Percentiles rank a stretch among this genome's conserved stretches.
These are phyloP conservation scores for Toxoplasma gondii DNA, from an alignment of 169 alveolate genomes.

Conservation along the genomic window DNA sequence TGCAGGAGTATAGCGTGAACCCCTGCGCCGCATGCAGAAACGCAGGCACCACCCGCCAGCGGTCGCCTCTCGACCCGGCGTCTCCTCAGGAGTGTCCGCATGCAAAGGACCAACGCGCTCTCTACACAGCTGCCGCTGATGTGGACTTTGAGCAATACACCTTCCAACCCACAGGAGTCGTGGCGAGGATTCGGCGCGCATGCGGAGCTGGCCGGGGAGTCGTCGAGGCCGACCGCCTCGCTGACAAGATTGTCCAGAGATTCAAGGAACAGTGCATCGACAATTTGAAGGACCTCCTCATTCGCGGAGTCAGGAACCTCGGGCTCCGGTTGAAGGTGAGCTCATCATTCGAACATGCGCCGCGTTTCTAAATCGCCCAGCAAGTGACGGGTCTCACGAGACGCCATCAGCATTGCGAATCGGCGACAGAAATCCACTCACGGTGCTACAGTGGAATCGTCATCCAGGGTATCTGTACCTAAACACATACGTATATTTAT, in stretches of 20 bases:
- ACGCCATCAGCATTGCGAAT: too few relatives aligned
- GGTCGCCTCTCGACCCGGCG: background rate
- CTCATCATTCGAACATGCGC: too few relatives aligned
- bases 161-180: conserved; percentile 19
- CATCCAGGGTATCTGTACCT: too few relatives aligned
- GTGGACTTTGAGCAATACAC: background rate
- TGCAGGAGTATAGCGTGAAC: background rate
- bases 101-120: background rate
- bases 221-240: background rate
- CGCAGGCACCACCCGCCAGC: background rate
- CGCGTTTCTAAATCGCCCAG: too few relatives aligned
- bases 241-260: background rate
- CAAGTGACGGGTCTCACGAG: too few relatives aligned
- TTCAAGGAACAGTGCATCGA: background rate
- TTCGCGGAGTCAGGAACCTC: conserved; percentile 4
- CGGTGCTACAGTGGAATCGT: too few relatives aligned
- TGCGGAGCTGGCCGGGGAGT: background rate
- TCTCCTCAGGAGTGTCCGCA: background rate
- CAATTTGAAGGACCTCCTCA: conserved; percentile 3
- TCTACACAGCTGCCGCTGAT: conserved; percentile 2
- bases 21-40: background rate
- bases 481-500: too few relatives aligned
- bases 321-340: conserved; percentile 8
- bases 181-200: conserved; percentile 9
- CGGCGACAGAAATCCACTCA: too few relatives aligned